These are phyloP conservation scores for Mycena galericulata DNA, from an alignment of 768 basidiomycete genomes.

Conservation along the genomic window DNA sequence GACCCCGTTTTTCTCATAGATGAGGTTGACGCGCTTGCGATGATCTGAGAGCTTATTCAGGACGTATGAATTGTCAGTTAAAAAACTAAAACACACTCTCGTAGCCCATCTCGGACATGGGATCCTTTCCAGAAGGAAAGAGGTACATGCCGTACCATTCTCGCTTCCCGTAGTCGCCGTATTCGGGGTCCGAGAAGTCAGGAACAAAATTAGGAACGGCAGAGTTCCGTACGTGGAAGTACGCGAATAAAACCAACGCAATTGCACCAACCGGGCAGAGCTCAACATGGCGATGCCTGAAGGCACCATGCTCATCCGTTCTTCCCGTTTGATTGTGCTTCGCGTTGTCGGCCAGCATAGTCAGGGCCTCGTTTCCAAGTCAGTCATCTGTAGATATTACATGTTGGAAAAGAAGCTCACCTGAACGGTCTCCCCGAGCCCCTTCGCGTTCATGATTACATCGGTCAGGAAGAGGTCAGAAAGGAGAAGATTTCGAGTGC, in stretches of 20 bases:
- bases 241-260: slow-evolving; percentile 42
- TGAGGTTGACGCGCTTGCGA: slow-evolving; percentile 38
- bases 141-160: slow-evolving; percentile 45
- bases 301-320: slow-evolving; percentile 46
- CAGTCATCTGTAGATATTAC: no score
- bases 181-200: slow-evolving; percentile 38
- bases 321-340: slow-evolving; percentile 48
- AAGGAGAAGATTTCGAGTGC: slow-evolving; percentile 25
- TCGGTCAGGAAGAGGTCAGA: slow-evolving; percentile 36
- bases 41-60: slow-evolving; percentile 37
- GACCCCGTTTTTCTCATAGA: slow-evolving; percentile 41
- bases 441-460: slow-evolving; percentile 20
- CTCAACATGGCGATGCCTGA: slow-evolving; percentile 43
- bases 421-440: background rate
- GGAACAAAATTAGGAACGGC: slow-evolving; percentile 40
- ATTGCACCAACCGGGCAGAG: slow-evolving; percentile 47
- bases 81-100: slow-evolving; percentile 3
- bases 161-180: slow-evolving; percentile 41
- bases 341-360: slow-evolving; percentile 42
- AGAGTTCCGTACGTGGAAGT: slow-evolving; percentile 44
- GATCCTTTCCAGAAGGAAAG: slow-evolving; percentile 35
- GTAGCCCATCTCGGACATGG: slow-evolving; percentile 3
- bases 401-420: background rate
- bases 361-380: slow-evolving; percentile 36
- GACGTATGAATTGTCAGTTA: background rate